A percentile compares a stretch with the other conserved stretches of the same genome.
Evolutionary conservation across 1,284 basidiomycete species (phyloP).

Genomic region (Blastosporella zonata): DNA sequence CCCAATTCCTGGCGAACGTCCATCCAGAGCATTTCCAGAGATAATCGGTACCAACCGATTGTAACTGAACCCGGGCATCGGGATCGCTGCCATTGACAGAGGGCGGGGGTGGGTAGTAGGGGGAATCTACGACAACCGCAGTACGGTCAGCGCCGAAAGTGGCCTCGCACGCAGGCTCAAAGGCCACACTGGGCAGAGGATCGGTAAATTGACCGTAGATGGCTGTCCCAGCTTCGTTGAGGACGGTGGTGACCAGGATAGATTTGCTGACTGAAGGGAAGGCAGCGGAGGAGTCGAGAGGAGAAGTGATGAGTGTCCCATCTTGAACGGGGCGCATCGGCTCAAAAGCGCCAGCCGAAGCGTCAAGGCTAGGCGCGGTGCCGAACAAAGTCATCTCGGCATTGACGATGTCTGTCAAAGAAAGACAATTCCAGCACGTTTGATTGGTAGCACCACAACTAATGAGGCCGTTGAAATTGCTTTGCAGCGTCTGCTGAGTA

Average conservation of each 20-base stretch:
- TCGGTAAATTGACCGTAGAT: slow-evolving; percentile 47
- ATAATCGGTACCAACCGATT: slow-evolving; percentile 66
- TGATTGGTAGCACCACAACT: slow-evolving; percentile 45
- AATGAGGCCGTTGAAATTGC: slow-evolving; percentile 48
- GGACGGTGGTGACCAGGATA: slow-evolving; percentile 67
- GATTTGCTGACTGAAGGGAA: slow-evolving; percentile 61
- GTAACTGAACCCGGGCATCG: slow-evolving; percentile 56
- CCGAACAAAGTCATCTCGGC: slow-evolving; percentile 42
- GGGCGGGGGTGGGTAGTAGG: slow-evolving; percentile 46
- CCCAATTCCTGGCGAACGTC: slow-evolving; percentile 69
- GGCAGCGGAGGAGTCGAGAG: slow-evolving; percentile 53
- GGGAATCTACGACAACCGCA: slow-evolving; percentile 41
- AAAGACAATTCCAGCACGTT: slow-evolving; percentile 50
- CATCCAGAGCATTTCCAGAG: slow-evolving; percentile 69
- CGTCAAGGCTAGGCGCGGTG: slow-evolving; percentile 41
- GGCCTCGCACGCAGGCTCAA: slow-evolving; percentile 37
- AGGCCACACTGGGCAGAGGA: slow-evolving; percentile 39
- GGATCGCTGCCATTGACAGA: slow-evolving; percentile 29
- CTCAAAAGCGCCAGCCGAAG: slow-evolving; percentile 50
- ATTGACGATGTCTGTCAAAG: slow-evolving; percentile 49
- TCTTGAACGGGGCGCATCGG: slow-evolving; percentile 65
- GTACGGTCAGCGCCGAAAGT: slow-evolving; percentile 53
- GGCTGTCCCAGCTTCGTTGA: slow-evolving; percentile 62
- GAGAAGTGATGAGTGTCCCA: slow-evolving; percentile 53
- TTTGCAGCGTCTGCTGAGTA: slow-evolving; percentile 55